Evolutionary conservation across 345 rosid species (phyloP), one percentile per base, ranked within the genome.

Genomic region (Eutrema heterophyllum): DNA sequence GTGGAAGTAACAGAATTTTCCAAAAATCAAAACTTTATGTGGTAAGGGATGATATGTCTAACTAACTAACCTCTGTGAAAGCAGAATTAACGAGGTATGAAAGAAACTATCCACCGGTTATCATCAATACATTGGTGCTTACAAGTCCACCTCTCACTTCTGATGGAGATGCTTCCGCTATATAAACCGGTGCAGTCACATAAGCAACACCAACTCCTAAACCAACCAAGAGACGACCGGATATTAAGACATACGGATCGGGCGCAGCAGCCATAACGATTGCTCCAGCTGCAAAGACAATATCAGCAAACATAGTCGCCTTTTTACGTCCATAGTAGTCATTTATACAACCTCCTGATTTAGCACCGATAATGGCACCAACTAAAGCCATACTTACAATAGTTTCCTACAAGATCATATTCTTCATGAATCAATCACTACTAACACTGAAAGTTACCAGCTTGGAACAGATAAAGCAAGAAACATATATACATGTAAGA

Each of bases 371-470:
- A 1, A 95, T 85, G 6, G 99, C 99, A 82, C 99, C 99, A 56
- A 95, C 89, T 84, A 92, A 63, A 58, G 98, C 97, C 99, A 95
- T 95, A 79, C 99, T 92, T 38, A 95, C 99, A 81, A 95, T 95
- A 54, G 97, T 95, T 88, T 95, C 99, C 99, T 95, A 87, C 78
- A 73, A 70, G 38, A 50, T 30, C 2, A 71, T 35, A 71, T 71
- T 30, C 57, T 5, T 30, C 48, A 64, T 10, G 10, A n/a, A n/a
- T n/a, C n/a, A n/a, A 40, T 64, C 53, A 55, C 3, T 38, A 45
- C 65, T 27, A 6, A 21, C 18, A 53, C 43, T 61, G 2, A 24
- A 13, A 68, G 26, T 44, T 32, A 44, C 12, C 7, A 41, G 8
- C 26, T 59, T 39, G 4, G 6, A 50, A 62, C 0, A 54, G 44